These are phyloP conservation scores for Beauveria sp. DNA, from an alignment of 2,329 filamentous ascomycete species.

Conservation along the genomic window DNA sequence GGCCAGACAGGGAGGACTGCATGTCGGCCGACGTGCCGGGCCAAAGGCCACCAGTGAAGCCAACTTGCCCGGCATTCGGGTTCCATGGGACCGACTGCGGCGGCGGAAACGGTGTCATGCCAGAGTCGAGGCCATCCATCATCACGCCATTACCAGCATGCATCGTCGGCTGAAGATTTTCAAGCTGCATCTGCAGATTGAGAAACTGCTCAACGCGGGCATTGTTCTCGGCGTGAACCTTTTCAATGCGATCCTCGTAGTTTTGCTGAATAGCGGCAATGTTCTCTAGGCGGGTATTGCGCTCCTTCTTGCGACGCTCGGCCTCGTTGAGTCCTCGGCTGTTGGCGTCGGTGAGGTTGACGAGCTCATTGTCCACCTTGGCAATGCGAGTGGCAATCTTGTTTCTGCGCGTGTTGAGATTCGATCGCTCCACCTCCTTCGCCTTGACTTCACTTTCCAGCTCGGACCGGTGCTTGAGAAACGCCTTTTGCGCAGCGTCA, in stretches of 20 bases:
- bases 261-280: constrained; percentile 38
- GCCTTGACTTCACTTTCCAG: constrained; percentile 56
- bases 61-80: constrained; percentile 16
- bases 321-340: constrained; percentile 56
- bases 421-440: constrained; percentile 56
- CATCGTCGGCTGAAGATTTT: constrained; percentile 21
- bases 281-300: constrained; percentile 39
- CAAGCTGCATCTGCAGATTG: constrained; percentile 24
- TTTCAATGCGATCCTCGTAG: constrained; percentile 35
- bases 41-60: constrained; percentile 31
- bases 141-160: constrained; percentile 25
- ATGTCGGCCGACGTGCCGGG: constrained; percentile 25
- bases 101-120: neutral
- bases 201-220: constrained; percentile 24
- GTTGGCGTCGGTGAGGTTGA: constrained; percentile 63
- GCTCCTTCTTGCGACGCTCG: constrained; percentile 48
- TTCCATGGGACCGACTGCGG: constrained; percentile 22
- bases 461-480: constrained; percentile 51
- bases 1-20: constrained; percentile 23
- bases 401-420: constrained; percentile 60
- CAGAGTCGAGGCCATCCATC: constrained; percentile 20
- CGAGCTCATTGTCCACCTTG: constrained; percentile 66
- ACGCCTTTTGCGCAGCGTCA: constrained; percentile 46
- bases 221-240: constrained; percentile 27
- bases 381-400: constrained; percentile 63